Conservation (phyloP, 441 rosid species). For the Euphorbia celastroides region DNA sequence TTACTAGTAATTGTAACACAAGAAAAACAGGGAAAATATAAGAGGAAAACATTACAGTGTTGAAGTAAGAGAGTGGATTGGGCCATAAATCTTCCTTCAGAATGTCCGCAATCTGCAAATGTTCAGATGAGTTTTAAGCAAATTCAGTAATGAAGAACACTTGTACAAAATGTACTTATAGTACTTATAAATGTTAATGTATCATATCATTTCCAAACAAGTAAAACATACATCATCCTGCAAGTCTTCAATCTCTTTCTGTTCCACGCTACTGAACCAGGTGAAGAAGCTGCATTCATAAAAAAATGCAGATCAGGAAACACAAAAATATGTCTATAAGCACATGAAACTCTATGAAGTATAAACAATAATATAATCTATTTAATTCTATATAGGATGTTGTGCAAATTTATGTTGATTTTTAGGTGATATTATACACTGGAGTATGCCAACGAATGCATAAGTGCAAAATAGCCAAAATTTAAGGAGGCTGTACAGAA, state of each 20-base stretch:
- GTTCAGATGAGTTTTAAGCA: not conserved
- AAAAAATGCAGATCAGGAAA: not conserved
- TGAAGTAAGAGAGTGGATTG: conserved; percentile 89
- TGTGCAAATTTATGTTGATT: not conserved
- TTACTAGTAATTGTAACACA: not conserved
- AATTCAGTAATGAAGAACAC: not conserved
- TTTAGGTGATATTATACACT: not conserved
- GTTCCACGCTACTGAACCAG: conserved; percentile 69
- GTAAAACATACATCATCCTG: conserved; percentile 62
- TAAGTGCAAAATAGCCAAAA: not conserved
- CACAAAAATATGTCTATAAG: not conserved
- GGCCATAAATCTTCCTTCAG: conserved; percentile 97
- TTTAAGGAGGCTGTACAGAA: not conserved
- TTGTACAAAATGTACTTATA: not conserved
- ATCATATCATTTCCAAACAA: not conserved
- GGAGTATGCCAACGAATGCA: conserved; percentile 7
- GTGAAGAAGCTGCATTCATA: conserved; percentile 67
- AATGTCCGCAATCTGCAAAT: conserved; percentile 76
- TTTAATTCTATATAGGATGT: not conserved
- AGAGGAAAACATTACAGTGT: conserved; percentile 41
- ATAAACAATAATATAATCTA: not conserved
- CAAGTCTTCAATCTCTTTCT: conserved; percentile 59
- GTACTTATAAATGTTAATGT: not conserved
- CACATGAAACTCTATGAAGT: too few species aligned
- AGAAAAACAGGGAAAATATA: not conserved